These are phyloP conservation scores for Termitomyces sp. DNA, from an alignment of 768 basidiomycete species.

Conservation along the genomic window DNA sequence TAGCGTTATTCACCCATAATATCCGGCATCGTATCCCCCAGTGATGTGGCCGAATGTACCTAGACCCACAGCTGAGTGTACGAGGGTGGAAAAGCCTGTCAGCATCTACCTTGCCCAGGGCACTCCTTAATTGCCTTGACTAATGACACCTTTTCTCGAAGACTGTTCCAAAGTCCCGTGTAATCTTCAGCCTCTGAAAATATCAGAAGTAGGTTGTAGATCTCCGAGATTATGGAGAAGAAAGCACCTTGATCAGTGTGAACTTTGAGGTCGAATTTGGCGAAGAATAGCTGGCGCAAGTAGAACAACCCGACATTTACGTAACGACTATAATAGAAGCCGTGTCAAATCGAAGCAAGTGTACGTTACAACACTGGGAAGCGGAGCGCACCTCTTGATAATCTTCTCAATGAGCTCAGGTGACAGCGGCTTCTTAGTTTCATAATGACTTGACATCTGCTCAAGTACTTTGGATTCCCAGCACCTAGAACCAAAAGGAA, in stretches of 20 bases:
- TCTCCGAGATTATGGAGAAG: neutral
- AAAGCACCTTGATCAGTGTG: conserved; percentile 61
- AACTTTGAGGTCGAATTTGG: conserved; percentile 70
- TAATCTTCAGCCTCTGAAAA: conserved; percentile 56
- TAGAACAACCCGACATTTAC: conserved; percentile 81
- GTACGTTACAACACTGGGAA: neutral
- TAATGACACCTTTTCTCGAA: conserved; percentile 66
- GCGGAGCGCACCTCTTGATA: conserved; percentile 56
- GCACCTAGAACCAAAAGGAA: conserved; percentile 41
- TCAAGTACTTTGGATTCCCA: conserved; percentile 78
- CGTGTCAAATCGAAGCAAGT: neutral
- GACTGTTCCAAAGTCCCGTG: conserved; percentile 73
- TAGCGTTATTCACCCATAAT: conserved; percentile 47
- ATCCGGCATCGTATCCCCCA: conserved; percentile 65
- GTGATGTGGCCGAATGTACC: conserved; percentile 73
- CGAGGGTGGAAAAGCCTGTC: neutral
- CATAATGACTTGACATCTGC: conserved; percentile 76
- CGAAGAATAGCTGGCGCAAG: conserved; percentile 82
- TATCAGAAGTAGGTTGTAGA: neutral
- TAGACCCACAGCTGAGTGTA: conserved; percentile 9
- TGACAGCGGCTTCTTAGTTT: conserved; percentile 67
- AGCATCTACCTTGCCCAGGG: conserved; percentile 58
- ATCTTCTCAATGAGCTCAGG: conserved; percentile 74
- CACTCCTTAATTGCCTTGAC: conserved; percentile 55
- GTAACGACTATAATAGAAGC: conserved; percentile 45